A percentile compares a stretch with the other conserved stretches of the same genome.
phyloP scores from a whole-genome alignment of 768 basidiomycete species.

The Mycena vulgaris region DNA sequence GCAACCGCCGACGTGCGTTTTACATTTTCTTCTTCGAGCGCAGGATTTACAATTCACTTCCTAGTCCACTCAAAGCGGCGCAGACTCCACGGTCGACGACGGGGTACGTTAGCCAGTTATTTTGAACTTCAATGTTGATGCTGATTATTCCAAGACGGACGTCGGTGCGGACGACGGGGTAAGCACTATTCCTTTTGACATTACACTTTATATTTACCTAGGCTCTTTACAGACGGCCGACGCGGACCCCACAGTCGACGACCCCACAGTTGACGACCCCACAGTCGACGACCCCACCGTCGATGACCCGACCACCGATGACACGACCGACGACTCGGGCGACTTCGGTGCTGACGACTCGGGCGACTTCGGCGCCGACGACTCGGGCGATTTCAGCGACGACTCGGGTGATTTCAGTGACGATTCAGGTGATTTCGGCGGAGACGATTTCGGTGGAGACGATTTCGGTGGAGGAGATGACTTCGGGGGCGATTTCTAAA shows the following conservation, averaged over 20 bases:
- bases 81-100: too few species aligned
- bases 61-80: background rate
- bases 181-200: background rate
- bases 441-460: constrained; percentile 10
- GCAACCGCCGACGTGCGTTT: background rate
- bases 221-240: background rate
- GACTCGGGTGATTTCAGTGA: background rate
- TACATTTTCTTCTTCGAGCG: background rate
- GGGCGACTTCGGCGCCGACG: background rate
- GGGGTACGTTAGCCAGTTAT: too few species aligned
- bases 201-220: background rate
- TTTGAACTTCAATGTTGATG: too few species aligned
- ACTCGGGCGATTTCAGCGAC: background rate
- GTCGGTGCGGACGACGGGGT: constrained; percentile 2
- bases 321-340: too few species aligned
- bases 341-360: too few species aligned
- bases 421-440: constrained; percentile 5
- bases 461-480: constrained; percentile 2
- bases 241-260: background rate
- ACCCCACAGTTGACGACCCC: too few species aligned
- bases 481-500: constrained; percentile 9
- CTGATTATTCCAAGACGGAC: too few species aligned
- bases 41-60: too few species aligned
- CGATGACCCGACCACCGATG: too few species aligned
- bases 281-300: too few species aligned